Conservation (phyloP, 345 rosid species). For the Sapria himalayana region DNA sequence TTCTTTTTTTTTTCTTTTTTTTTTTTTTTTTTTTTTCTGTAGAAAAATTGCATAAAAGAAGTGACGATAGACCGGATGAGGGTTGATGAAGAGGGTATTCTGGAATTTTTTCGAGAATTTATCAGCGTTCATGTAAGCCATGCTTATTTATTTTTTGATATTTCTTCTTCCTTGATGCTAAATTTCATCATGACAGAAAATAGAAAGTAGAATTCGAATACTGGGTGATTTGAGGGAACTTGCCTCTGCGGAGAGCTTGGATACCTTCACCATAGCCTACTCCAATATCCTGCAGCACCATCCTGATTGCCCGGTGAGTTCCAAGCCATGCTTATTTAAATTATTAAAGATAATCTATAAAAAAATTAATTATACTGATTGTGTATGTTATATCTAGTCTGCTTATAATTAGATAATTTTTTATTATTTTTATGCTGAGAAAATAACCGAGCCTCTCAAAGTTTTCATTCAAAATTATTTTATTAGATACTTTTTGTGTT, state of each 20-base stretch:
- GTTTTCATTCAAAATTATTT: too few relatives aligned
- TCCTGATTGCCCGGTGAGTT: conserved; percentile 82
- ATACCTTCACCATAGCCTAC: conserved; percentile 80
- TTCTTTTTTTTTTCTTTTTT: background rate
- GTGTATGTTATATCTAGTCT: too few relatives aligned
- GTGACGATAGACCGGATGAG: conserved; percentile 94
- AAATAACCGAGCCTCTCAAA: too few relatives aligned
- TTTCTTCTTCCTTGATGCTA: conserved; percentile 1
- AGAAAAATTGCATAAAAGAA: conserved; percentile 87
- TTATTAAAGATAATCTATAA: too few relatives aligned
- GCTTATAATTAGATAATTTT: too few relatives aligned
- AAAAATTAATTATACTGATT: too few relatives aligned
- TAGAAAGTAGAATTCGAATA: conserved; percentile 74
- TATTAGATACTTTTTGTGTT: too few relatives aligned
- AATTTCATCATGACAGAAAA: conserved; percentile 36
- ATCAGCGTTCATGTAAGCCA: conserved; percentile 63
- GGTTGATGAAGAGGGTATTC: conserved; percentile 85
- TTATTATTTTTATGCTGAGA: too few relatives aligned
- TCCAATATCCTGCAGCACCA: conserved; percentile 93
- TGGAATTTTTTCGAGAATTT: conserved; percentile 92
- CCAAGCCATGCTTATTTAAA: too few relatives aligned
- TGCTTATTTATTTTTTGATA: conserved; percentile 2
- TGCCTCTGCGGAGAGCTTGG: conserved; percentile 94
- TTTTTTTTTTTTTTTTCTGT: conserved; percentile 12
- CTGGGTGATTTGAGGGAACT: conserved; percentile 90